Percentiles rank a stretch among this genome's conserved stretches.
Evolutionary conservation across 768 basidiomycete genomes (phyloP).

Genomic region (Trichaptum fuscoviolaceum): DNA sequence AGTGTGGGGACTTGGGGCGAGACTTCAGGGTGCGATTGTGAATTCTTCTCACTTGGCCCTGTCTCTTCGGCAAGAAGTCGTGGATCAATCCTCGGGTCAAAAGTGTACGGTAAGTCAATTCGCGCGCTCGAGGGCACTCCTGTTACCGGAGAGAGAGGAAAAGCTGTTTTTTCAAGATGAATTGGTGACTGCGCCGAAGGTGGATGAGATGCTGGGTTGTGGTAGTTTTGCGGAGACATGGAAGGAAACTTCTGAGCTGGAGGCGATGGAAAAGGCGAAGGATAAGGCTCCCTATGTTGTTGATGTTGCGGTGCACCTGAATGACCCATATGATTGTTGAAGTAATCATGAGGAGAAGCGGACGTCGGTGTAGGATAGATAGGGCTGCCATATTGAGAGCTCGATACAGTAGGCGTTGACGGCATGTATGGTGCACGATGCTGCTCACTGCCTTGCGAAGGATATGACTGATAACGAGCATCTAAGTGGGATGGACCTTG

Average conservation of each 20-base stretch:
- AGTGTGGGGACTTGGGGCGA: slow-evolving; percentile 13
- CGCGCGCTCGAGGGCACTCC: background rate
- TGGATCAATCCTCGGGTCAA: background rate
- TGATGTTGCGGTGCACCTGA: background rate
- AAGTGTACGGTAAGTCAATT: background rate
- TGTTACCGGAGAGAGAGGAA: background rate
- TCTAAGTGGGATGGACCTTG: background rate
- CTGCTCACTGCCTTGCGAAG: background rate
- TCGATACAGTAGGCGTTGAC: background rate
- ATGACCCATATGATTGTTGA: background rate
- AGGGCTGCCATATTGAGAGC: background rate
- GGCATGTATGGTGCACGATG: background rate
- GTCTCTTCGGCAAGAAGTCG: background rate
- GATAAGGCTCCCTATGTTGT: background rate
- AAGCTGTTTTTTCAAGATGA: background rate
- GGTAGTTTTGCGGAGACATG: background rate
- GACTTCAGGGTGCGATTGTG: slow-evolving; percentile 1
- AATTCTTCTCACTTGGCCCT: background rate
- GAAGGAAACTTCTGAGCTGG: background rate
- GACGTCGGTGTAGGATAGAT: background rate
- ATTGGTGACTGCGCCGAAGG: background rate
- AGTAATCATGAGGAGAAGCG: background rate
- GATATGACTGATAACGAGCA: background rate
- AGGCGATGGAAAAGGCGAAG: background rate
- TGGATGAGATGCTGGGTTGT: background rate